Evolutionary conservation across 176 grass and related monocot genomes (phyloP).

Genomic region (Eragrostis curvula): DNA sequence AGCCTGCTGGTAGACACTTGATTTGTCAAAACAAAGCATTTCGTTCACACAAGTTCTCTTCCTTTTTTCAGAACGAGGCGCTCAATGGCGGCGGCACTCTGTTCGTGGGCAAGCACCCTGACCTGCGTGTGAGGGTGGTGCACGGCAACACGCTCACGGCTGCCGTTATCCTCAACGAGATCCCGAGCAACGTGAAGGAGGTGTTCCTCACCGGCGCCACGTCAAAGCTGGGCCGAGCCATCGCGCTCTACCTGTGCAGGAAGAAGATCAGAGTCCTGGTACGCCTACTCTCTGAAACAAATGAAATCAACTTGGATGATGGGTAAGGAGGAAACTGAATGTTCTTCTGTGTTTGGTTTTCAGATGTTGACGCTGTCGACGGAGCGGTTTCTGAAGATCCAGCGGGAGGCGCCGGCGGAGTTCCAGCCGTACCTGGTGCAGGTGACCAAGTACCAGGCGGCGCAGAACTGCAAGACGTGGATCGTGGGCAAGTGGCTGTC

Average conservation of each 20-base stretch:
- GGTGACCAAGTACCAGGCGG: constrained; percentile 89
- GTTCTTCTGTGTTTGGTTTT: not conserved
- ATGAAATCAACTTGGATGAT: too few species aligned
- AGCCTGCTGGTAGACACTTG: too few species aligned
- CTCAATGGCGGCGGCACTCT: constrained; percentile 88
- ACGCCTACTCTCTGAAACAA: too few species aligned
- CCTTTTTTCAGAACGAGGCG: constrained; percentile 74
- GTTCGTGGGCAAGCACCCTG: constrained; percentile 69
- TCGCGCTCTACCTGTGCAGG: constrained; percentile 87
- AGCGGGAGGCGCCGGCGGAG: constrained; percentile 75
- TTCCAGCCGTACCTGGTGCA: constrained; percentile 80
- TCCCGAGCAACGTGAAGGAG: constrained; percentile 65
- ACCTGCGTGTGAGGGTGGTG: constrained; percentile 82
- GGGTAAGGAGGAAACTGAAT: too few species aligned
- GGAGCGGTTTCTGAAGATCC: constrained; percentile 79
- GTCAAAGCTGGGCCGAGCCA: constrained; percentile 89
- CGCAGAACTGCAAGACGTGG: constrained; percentile 89
- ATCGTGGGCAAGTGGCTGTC: constrained; percentile 94
- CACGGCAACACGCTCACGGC: constrained; percentile 97
- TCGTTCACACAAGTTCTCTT: too few species aligned
- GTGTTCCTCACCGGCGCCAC: constrained; percentile 93
- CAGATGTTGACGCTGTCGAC: constrained; percentile 88
- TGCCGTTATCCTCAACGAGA: constrained; percentile 86
- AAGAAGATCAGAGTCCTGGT: constrained; percentile 81
- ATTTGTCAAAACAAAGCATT: too few species aligned